Percentiles rank a stretch among this genome's conserved stretches.
Evolutionary conservation across 2,329 filamentous ascomycete genomes (phyloP).

Genomic region (Epichloe bromicola): DNA sequence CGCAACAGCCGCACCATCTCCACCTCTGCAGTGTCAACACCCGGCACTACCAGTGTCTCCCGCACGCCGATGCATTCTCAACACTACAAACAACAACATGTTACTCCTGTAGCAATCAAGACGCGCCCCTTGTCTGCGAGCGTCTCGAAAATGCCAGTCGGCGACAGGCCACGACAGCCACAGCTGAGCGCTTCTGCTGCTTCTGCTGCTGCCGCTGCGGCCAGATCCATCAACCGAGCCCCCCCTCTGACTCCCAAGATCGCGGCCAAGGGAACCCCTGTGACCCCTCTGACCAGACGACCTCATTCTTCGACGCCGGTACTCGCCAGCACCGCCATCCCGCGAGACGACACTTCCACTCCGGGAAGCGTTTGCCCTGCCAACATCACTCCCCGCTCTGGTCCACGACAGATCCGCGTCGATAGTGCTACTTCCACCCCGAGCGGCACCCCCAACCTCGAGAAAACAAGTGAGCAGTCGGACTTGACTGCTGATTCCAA

Average conservation of each 20-base stretch:
- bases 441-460: slow-evolving; percentile 41
- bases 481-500: slow-evolving; percentile 15
- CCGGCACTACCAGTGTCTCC: neutral
- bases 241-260: slow-evolving; percentile 45
- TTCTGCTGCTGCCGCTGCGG: slow-evolving; percentile 38
- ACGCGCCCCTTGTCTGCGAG: slow-evolving; percentile 6
- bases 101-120: neutral
- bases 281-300: slow-evolving; percentile 28
- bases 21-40: neutral
- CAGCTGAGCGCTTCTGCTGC: slow-evolving; percentile 44
- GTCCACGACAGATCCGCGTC: slow-evolving; percentile 55
- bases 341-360: slow-evolving; percentile 36
- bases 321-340: slow-evolving; percentile 10
- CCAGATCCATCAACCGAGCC: slow-evolving; percentile 35
- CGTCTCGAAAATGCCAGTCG: slow-evolving; percentile 29
- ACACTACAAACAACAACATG: slow-evolving; percentile 5
- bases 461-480: slow-evolving; percentile 26
- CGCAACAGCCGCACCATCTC: neutral
- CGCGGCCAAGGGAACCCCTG: slow-evolving; percentile 27
- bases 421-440: slow-evolving; percentile 58
- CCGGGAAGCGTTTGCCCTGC: slow-evolving; percentile 42
- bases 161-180: slow-evolving; percentile 52
- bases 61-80: neutral
- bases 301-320: slow-evolving; percentile 10
- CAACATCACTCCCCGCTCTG: slow-evolving; percentile 71